Evolutionary conservation across 345 rosid genomes (phyloP), one percentile per base, ranked within the genome.

Genomic region (Aquilaria sinensis): DNA sequence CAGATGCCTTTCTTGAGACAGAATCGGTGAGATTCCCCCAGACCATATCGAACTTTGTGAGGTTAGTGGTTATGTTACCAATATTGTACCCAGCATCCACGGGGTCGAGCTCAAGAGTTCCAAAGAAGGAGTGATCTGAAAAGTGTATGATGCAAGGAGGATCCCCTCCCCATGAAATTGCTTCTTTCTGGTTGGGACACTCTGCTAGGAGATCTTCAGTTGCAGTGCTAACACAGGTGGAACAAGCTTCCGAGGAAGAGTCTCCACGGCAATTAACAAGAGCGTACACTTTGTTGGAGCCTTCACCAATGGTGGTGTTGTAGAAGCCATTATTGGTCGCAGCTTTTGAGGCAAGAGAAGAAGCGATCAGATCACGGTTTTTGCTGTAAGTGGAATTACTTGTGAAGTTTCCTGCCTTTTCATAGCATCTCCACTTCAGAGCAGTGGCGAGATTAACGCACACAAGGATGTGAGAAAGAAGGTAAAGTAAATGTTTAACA

Each of bases 251-350:
- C 2, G 48, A 9, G n/a, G 45, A 5, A 6, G 67, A 55, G 37
- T 71, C 79, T 1, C 79, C 75, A 12, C 79, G 75, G 57, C 80
- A 75, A 50, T 68, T 67, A 51, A 51, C 72, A n/a, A 64, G 73
- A 47, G 73, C 70, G 43, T 60, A 63, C 31, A 57, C 73, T 7
- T 5, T 16, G 64, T 60, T 41, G 29, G 64, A 57, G 10, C 31
- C 31, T 13, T 56, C 23, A 2, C 75, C 75, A 7, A 33, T 51
- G 1, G 70, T 23, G 59, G 58, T 6, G 53, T 63, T 68, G 52
- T 10, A 50, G 58, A 64, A 75, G 33, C 75, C 72, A 12, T 31
- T 57, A n/a, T 23, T 32, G 29, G 2, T 3, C 8, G 63, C 30
- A 57, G 74, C 54, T 32, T 65, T 58, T 41, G 72, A 43, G n/a